These are phyloP conservation scores for Candida germanica DNA, from an alignment of 805 yeast species.

Conservation along the genomic window DNA sequence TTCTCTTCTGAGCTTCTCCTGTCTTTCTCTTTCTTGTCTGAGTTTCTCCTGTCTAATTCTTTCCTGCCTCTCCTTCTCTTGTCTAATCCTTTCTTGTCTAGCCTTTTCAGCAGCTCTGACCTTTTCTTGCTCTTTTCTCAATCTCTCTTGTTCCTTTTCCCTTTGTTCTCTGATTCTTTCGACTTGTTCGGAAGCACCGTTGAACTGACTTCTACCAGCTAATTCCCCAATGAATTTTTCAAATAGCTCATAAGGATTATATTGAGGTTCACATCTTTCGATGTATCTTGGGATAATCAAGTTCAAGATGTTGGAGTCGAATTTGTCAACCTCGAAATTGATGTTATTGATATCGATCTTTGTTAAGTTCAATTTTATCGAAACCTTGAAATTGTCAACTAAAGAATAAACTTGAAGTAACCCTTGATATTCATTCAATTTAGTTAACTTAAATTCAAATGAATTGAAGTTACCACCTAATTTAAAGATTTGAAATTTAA, in stretches of 20 bases:
- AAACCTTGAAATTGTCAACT: slow-evolving; percentile 29
- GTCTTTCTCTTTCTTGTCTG: slow-evolving; percentile 5
- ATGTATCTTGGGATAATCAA: slow-evolving; percentile 33
- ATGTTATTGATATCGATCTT: slow-evolving; percentile 30
- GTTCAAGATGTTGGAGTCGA: slow-evolving; percentile 28
- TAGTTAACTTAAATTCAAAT: slow-evolving; percentile 29
- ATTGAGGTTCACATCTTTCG: slow-evolving; percentile 2
- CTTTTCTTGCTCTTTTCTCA: slow-evolving; percentile 8
- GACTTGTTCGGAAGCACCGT: background rate
- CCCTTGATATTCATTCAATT: slow-evolving; percentile 28
- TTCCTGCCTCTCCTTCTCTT: slow-evolving; percentile 1
- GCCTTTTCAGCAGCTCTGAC: background rate
- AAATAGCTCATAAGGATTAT: slow-evolving; percentile 4
- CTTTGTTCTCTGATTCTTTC: slow-evolving; percentile 2
- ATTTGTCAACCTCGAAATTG: slow-evolving; percentile 30
- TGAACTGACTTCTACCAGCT: background rate
- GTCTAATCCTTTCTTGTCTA: slow-evolving; percentile 7
- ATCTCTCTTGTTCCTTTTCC: slow-evolving; percentile 4
- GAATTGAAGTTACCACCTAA: slow-evolving; percentile 30
- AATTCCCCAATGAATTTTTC: slow-evolving; percentile 3
- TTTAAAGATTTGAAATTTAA: slow-evolving; percentile 37
- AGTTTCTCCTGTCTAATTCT: slow-evolving; percentile 5
- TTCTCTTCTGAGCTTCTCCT: slow-evolving; percentile 9
- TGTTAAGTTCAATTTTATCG: slow-evolving; percentile 27
- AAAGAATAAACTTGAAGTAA: slow-evolving; percentile 29